These are phyloP conservation scores for Skeletonema potamos DNA, from an alignment of 108 stramenopile genomes.

Conservation along the genomic window DNA sequence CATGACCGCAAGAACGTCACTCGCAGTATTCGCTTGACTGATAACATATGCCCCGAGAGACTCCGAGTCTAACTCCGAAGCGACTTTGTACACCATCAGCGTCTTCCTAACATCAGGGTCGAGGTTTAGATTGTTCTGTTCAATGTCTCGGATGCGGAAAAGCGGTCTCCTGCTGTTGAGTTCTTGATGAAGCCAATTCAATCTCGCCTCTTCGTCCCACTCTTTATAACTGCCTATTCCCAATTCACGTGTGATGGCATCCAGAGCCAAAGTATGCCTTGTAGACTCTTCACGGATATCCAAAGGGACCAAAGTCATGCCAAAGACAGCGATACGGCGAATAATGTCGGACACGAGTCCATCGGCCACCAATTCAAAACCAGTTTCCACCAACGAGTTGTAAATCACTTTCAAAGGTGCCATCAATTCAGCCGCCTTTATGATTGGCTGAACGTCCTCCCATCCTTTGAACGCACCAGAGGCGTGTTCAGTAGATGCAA, in stretches of 20 bases:
- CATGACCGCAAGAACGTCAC: conserved; percentile 97
- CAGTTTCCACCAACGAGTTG: conserved; percentile 76
- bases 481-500: conserved; percentile 18
- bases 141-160: conserved; percentile 70
- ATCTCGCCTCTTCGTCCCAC: conserved; percentile 90
- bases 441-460: conserved; percentile 66
- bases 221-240: conserved; percentile 91
- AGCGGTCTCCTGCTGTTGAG: conserved; percentile 87
- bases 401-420: conserved; percentile 83
- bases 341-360: conserved; percentile 93
- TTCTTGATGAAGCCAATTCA: conserved; percentile 86
- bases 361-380: conserved; percentile 87
- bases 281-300: conserved; percentile 97
- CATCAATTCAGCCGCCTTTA: conserved; percentile 74
- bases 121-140: conserved; percentile 56
- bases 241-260: conserved; percentile 90
- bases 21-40: conserved; percentile 87
- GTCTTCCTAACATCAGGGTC: conserved; percentile 67
- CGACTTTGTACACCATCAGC: conserved; percentile 70
- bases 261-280: conserved; percentile 88
- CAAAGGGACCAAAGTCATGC: conserved; percentile 89
- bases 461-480: conserved; percentile 44
- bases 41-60: conserved; percentile 96
- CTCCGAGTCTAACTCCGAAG: conserved; percentile 74
- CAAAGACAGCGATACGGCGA: conserved; percentile 88